Evolutionary conservation across 768 basidiomycete species (phyloP).

Genomic region (Termitomyces bulborhizus): DNA sequence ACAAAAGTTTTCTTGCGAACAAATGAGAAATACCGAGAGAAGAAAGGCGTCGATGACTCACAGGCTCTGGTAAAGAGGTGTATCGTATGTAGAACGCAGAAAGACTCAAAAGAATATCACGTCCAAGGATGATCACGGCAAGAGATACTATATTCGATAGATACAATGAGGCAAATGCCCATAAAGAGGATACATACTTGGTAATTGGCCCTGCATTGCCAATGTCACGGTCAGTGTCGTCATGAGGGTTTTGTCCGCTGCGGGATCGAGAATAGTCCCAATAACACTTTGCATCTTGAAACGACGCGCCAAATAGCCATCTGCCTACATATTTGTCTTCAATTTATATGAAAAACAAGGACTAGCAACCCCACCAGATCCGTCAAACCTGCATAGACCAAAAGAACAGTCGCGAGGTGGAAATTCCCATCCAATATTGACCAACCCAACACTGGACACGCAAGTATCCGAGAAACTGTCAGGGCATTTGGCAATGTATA

Average conservation of each 20-base stretch:
- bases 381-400: conserved; percentile 89
- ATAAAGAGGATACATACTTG: conserved; percentile 45
- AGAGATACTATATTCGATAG: conserved; percentile 58
- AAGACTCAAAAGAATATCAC: conserved; percentile 80
- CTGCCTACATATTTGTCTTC: conserved; percentile 49
- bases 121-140: conserved; percentile 79
- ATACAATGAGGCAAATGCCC: neutral
- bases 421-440: conserved; percentile 80
- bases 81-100: conserved; percentile 94
- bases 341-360: conserved; percentile 4
- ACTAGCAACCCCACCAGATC: conserved; percentile 63
- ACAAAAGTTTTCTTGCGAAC: conserved; percentile 74
- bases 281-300: conserved; percentile 89
- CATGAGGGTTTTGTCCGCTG: conserved; percentile 94
- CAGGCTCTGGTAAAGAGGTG: conserved; percentile 81
- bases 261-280: conserved; percentile 93
- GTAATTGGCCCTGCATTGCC: conserved; percentile 77
- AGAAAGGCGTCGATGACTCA: conserved; percentile 29
- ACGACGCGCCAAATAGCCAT: conserved; percentile 84
- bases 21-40: neutral
- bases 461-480: conserved; percentile 79
- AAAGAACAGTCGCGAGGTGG: conserved; percentile 69
- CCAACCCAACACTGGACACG: conserved; percentile 92
- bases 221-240: conserved; percentile 88
- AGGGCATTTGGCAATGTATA: conserved; percentile 93